These are phyloP conservation scores for Yamadazyma membranifaciens DNA, from an alignment of 1,139 yeast species.

Conservation along the genomic window DNA sequence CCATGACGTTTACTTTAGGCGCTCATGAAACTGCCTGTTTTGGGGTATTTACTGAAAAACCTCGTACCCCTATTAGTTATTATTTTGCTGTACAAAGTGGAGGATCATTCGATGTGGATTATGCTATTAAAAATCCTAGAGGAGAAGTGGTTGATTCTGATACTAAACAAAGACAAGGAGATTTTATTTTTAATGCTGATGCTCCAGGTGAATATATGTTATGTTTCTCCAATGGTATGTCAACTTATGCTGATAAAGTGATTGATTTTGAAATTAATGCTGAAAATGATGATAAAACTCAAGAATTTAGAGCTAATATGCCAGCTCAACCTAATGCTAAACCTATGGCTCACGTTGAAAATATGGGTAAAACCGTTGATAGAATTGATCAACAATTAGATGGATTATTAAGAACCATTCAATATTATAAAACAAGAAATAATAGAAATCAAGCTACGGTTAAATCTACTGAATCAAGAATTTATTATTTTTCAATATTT, in stretches of 20 bases:
- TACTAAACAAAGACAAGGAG: slow-evolving; percentile 78
- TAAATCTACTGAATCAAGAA: slow-evolving; percentile 80
- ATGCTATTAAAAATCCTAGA: slow-evolving; percentile 68
- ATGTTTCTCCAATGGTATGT: slow-evolving; percentile 86
- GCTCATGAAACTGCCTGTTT: slow-evolving; percentile 79
- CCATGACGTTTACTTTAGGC: slow-evolving; percentile 75
- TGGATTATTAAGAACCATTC: slow-evolving; percentile 62
- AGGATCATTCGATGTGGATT: slow-evolving; percentile 83
- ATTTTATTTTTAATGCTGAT: slow-evolving; percentile 71
- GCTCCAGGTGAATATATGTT: slow-evolving; percentile 83
- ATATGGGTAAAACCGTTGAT: slow-evolving; percentile 56
- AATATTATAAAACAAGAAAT: slow-evolving; percentile 89
- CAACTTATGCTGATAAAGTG: slow-evolving; percentile 82
- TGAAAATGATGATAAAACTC: slow-evolving; percentile 51
- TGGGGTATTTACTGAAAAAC: slow-evolving; percentile 68
- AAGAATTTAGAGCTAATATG: slow-evolving; percentile 56
- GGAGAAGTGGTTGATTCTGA: slow-evolving; percentile 58
- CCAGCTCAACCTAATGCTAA: slow-evolving; percentile 61
- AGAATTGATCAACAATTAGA: slow-evolving; percentile 68
- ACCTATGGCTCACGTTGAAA: slow-evolving; percentile 60
- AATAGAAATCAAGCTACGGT: slow-evolving; percentile 92
- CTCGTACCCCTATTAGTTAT: slow-evolving; percentile 67
- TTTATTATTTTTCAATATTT: slow-evolving; percentile 77
- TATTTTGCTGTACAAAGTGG: slow-evolving; percentile 94
- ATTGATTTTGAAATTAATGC: slow-evolving; percentile 82